phyloP scores from a whole-genome alignment of 495 filamentous ascomycete species.

The Xylona heveae region DNA sequence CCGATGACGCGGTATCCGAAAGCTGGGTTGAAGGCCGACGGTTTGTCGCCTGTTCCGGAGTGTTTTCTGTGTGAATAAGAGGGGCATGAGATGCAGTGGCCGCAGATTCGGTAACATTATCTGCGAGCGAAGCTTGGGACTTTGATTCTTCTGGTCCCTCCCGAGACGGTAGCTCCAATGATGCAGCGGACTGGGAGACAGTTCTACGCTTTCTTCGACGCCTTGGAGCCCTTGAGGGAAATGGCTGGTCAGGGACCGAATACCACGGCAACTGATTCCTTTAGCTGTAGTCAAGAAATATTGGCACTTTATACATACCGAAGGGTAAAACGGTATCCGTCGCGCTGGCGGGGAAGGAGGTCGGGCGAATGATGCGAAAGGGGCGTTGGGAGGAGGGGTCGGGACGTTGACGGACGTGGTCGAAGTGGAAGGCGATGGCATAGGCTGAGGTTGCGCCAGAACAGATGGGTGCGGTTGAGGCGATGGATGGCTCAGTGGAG shows the following conservation, averaged over 20 bases:
- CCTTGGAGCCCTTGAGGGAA: slow-evolving; percentile 30
- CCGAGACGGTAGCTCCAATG: slow-evolving; percentile 28
- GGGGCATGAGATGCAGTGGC: too few relatives aligned
- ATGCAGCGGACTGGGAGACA: slow-evolving; percentile 15
- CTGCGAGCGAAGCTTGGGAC: neutral
- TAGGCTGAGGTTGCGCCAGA: slow-evolving; percentile 11
- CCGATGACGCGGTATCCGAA: too few relatives aligned
- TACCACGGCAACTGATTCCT: slow-evolving; percentile 51
- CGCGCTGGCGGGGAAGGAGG: slow-evolving; percentile 5
- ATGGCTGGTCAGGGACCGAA: slow-evolving; percentile 44
- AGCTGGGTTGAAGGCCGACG: too few relatives aligned
- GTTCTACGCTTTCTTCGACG: slow-evolving; percentile 20
- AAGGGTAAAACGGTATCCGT: slow-evolving; percentile 31
- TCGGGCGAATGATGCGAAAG: slow-evolving; percentile 3
- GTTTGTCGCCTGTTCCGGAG: too few relatives aligned
- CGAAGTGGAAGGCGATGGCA: slow-evolving; percentile 21
- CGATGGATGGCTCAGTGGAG: slow-evolving; percentile 9
- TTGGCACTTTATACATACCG: slow-evolving; percentile 26
- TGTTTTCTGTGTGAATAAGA: too few relatives aligned
- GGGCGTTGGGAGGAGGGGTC: slow-evolving; percentile 4
- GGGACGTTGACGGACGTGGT: slow-evolving; percentile 16
- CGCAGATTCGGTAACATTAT: too few relatives aligned
- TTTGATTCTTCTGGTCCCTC: slow-evolving; percentile 8
- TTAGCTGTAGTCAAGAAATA: slow-evolving; percentile 1
- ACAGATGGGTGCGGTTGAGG: slow-evolving; percentile 16